These are phyloP conservation scores for Moelleriella libera DNA, from an alignment of 2,329 filamentous ascomycete species.

Conservation along the genomic window DNA sequence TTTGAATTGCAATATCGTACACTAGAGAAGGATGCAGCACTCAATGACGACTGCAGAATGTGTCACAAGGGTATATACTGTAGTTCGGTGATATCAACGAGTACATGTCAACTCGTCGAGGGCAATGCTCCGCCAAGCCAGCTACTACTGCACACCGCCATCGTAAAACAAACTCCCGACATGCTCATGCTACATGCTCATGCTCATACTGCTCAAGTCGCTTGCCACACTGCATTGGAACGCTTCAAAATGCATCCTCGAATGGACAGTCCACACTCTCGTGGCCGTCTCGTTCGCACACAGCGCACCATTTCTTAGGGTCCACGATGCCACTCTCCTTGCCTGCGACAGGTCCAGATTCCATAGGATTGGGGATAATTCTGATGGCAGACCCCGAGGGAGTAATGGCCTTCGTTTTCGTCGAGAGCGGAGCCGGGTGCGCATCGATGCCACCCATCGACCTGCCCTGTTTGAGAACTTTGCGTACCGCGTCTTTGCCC, in stretches of 20 bases:
- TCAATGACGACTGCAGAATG: too few relatives aligned
- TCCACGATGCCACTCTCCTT: slow-evolving; percentile 70
- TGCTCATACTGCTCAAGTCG: background rate
- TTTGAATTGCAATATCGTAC: too few relatives aligned
- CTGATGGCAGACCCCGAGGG: slow-evolving; percentile 24
- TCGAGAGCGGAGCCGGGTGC: slow-evolving; percentile 39
- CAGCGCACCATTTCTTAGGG: slow-evolving; percentile 84
- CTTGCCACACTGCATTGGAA: background rate
- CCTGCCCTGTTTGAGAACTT: slow-evolving; percentile 24
- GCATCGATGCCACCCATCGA: slow-evolving; percentile 25
- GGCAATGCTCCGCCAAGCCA: too few relatives aligned
- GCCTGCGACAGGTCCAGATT: slow-evolving; percentile 56
- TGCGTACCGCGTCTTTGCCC: slow-evolving; percentile 19
- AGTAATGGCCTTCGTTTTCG: slow-evolving; percentile 28
- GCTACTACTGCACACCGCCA: background rate
- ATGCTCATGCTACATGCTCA: background rate
- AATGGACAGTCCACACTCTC: slow-evolving; percentile 92
- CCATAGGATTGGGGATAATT: slow-evolving; percentile 47
- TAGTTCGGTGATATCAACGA: too few relatives aligned
- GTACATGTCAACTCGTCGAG: too few relatives aligned
- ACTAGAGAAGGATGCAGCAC: too few relatives aligned
- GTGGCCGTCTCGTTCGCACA: slow-evolving; percentile 92
- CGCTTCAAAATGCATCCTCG: slow-evolving; percentile 55
- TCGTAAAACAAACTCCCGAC: background rate
- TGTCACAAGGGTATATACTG: too few relatives aligned